These are phyloP conservation scores for Cryptococcus sp. DNA, from an alignment of 1,284 basidiomycete species.

Conservation along the genomic window DNA sequence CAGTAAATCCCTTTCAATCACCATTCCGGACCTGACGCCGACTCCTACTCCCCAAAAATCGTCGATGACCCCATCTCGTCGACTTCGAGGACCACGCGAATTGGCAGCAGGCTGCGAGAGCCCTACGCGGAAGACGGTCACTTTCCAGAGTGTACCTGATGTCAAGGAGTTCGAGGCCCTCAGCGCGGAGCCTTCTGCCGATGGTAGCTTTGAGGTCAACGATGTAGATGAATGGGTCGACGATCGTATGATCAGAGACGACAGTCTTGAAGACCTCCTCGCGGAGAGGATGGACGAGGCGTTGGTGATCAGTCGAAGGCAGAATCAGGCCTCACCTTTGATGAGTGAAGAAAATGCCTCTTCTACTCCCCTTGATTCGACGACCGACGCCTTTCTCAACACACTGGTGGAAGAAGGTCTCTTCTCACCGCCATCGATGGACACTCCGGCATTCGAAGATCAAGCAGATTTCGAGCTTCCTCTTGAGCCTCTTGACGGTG, in stretches of 20 bases:
- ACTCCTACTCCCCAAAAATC: constrained; percentile 59
- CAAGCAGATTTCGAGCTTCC: constrained; percentile 31
- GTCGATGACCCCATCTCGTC: constrained; percentile 70
- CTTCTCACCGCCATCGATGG: constrained; percentile 44
- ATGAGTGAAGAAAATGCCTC: constrained; percentile 13
- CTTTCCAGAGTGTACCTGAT: constrained; percentile 80
- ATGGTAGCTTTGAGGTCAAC: constrained; percentile 54
- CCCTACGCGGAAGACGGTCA: constrained; percentile 71
- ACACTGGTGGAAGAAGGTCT: constrained; percentile 51
- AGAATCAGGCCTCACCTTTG: constrained; percentile 2
- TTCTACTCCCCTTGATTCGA: constrained; percentile 29
- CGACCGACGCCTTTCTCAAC: constrained; percentile 53
- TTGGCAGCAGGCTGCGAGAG: constrained; percentile 43
- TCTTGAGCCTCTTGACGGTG: constrained; percentile 22
- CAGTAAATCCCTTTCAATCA: constrained; percentile 15
- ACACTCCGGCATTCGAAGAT: constrained; percentile 38
- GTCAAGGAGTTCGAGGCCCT: constrained; percentile 81
- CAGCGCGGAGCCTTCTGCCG: constrained; percentile 58
- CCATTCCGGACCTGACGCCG: constrained; percentile 17
- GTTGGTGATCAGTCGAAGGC: constrained; percentile 1
- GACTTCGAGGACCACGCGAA: constrained; percentile 75
- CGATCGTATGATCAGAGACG: constrained; percentile 27
- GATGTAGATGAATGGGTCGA: constrained; percentile 51
- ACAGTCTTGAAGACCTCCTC: constrained; percentile 33
- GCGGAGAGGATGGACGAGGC: constrained; percentile 9